phyloP scores from a whole-genome alignment of 2,329 filamentous ascomycete species.

The Eutypella sp. region DNA sequence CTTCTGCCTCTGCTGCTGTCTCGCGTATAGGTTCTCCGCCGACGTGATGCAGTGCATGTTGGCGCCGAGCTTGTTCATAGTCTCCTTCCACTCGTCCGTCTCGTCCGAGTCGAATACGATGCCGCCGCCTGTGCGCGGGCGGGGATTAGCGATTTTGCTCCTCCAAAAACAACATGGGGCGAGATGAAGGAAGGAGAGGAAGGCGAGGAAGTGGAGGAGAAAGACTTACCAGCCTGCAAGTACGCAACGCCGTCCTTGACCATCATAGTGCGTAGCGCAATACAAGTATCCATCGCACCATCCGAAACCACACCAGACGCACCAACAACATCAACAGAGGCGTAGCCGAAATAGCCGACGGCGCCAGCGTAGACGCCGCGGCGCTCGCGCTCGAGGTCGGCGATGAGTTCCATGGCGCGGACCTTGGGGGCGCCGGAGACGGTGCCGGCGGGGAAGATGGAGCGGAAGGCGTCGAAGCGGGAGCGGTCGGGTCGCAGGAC shows the following conservation, averaged over 20 bases:
- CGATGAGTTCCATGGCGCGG: constrained; percentile 93
- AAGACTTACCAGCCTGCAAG: constrained; percentile 64
- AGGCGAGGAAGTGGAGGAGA: neutral
- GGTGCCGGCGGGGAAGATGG: constrained; percentile 94
- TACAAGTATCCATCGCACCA: constrained; percentile 87
- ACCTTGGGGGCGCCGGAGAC: constrained; percentile 96
- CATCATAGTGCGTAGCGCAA: constrained; percentile 84
- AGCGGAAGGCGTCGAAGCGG: constrained; percentile 90
- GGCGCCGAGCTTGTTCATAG: constrained; percentile 86
- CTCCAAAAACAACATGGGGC: too few relatives aligned
- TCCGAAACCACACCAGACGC: constrained; percentile 59
- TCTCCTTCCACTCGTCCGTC: constrained; percentile 91
- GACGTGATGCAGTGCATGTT: constrained; percentile 85
- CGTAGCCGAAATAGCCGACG: constrained; percentile 94
- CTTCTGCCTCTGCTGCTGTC: constrained; percentile 28
- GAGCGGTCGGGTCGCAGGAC: constrained; percentile 79
- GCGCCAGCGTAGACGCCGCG: constrained; percentile 92
- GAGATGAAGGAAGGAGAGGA: neutral
- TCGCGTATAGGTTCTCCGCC: constrained; percentile 64
- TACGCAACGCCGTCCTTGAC: constrained; percentile 89
- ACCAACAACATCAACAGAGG: constrained; percentile 55
- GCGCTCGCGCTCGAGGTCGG: constrained; percentile 90
- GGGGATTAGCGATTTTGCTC: too few relatives aligned
- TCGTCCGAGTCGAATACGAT: constrained; percentile 93
- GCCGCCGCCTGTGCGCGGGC: constrained; percentile 57